A percentile compares a stretch with the other conserved stretches of the same genome.
phyloP scores from a whole-genome alignment of 805 yeast genomes.

The Lachancea cidri region DNA sequence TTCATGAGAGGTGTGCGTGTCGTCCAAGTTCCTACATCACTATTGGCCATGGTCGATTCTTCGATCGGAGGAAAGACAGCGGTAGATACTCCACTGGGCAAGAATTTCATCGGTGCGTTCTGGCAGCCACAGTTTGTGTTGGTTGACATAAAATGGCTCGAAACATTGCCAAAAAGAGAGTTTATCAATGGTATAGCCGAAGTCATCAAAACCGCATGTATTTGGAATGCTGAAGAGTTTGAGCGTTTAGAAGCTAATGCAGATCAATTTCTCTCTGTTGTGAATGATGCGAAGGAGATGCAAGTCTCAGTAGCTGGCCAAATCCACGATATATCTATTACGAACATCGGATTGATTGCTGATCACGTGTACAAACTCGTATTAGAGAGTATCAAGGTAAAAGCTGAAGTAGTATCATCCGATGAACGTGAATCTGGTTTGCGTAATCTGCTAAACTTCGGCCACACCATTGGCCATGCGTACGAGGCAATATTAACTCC shows the following conservation, averaged over 20 bases:
- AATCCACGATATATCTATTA: conserved; percentile 42
- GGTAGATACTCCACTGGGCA: conserved; percentile 92
- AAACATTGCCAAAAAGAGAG: conserved; percentile 86
- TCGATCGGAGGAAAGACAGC: conserved; percentile 99
- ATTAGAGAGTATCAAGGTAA: conserved; percentile 78
- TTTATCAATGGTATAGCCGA: conserved; percentile 98
- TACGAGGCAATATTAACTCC: conserved; percentile 97
- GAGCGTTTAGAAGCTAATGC: conserved; percentile 77
- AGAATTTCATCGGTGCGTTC: conserved; percentile 93
- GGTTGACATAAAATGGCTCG: conserved; percentile 81
- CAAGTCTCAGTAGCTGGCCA: conserved; percentile 12
- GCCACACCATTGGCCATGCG: conserved; percentile 97
- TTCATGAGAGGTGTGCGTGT: conserved; percentile 97
- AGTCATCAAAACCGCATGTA: conserved; percentile 95
- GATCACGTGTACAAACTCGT: conserved; percentile 77
- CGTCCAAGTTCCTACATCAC: conserved; percentile 88
- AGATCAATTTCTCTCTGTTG: conserved; percentile 59
- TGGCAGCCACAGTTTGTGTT: conserved; percentile 92
- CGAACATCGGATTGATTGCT: conserved; percentile 62
- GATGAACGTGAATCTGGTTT: conserved; percentile 96
- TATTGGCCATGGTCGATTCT: conserved; percentile 96
- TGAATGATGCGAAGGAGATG: conserved; percentile 36
- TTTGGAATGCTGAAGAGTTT: conserved; percentile 91
- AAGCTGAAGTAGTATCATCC: conserved; percentile 87
- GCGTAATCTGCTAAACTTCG: conserved; percentile 88